Percentiles rank a stretch among this genome's conserved stretches.
Evolutionary conservation across 2,329 filamentous ascomycete genomes (phyloP).

Genomic region (Paecilomyces niveus): DNA sequence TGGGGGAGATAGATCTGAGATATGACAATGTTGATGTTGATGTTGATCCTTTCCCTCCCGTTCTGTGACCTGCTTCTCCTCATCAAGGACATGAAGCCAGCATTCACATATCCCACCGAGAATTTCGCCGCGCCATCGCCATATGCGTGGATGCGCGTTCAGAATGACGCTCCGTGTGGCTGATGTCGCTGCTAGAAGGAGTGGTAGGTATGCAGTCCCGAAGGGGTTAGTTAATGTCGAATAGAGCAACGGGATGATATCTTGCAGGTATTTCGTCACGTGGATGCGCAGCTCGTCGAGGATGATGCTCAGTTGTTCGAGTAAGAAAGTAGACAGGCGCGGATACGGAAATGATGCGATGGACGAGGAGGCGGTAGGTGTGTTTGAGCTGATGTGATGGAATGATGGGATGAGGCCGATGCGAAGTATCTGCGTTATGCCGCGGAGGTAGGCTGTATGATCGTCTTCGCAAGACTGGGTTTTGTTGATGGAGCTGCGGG

Average conservation of each 20-base stretch:
- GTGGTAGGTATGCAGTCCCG: constrained; percentile 45
- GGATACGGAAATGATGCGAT: constrained; percentile 38
- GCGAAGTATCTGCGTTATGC: constrained; percentile 22
- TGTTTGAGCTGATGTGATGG: constrained; percentile 41
- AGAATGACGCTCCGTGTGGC: constrained; percentile 53
- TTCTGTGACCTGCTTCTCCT: constrained; percentile 16
- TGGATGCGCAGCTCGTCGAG: constrained; percentile 29
- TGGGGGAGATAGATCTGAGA: neutral
- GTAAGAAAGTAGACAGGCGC: constrained; percentile 43
- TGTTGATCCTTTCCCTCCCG: neutral
- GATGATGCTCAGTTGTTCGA: constrained; percentile 20
- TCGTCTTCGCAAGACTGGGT: constrained; percentile 3
- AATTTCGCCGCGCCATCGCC: constrained; percentile 56
- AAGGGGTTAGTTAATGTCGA: constrained; percentile 64
- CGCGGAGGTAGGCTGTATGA: constrained; percentile 15
- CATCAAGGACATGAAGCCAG: constrained; percentile 51
- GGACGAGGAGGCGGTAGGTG: constrained; percentile 35
- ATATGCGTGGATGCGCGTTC: constrained; percentile 64
- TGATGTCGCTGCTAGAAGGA: constrained; percentile 47
- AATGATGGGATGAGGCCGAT: constrained; percentile 31
- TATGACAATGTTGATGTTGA: neutral
- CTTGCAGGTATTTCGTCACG: constrained; percentile 42
- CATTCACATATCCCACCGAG: constrained; percentile 55
- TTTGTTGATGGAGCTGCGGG: neutral
- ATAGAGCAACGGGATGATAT: constrained; percentile 61